Percentiles rank a stretch among this genome's conserved stretches.
phyloP scores from a whole-genome alignment of 257 asterid species.

The Orobanche coerulescens region DNA sequence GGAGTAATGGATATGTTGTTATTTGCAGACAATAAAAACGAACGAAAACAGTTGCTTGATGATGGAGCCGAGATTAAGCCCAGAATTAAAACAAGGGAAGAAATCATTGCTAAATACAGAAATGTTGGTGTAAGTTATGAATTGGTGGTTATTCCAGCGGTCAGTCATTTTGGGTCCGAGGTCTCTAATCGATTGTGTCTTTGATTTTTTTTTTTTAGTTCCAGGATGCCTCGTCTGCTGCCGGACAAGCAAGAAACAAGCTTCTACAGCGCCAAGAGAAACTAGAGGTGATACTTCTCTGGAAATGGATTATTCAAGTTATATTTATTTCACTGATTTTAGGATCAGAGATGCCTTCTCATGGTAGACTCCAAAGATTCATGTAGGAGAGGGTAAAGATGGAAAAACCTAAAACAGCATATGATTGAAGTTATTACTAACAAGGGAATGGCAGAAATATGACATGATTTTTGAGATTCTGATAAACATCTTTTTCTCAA shows the following conservation, averaged over 20 bases:
- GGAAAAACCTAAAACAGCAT: not conserved
- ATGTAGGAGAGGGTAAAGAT: not conserved
- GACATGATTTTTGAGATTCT: not conserved
- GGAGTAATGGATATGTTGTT: slow-evolving; percentile 12
- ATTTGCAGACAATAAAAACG: slow-evolving; percentile 44
- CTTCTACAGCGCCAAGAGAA: slow-evolving; percentile 86
- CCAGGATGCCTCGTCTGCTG: slow-evolving; percentile 84
- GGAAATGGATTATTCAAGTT: not conserved
- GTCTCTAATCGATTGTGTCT: slow-evolving; percentile 10
- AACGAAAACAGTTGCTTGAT: slow-evolving; percentile 50
- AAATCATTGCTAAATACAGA: slow-evolving; percentile 76
- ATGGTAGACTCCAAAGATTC: not conserved
- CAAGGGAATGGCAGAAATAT: no score
- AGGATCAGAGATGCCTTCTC: no score
- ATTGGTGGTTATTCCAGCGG: slow-evolving; percentile 19
- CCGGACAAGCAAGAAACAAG: slow-evolving; percentile 81
- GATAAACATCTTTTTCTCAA: not conserved
- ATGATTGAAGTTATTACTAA: no score
- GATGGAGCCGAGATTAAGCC: slow-evolving; percentile 51
- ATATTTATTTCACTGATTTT: no score
- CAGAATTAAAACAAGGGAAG: slow-evolving; percentile 63
- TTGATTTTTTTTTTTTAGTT: slow-evolving; percentile 21
- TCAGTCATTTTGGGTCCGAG: not conserved
- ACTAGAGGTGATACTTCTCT: slow-evolving; percentile 62
- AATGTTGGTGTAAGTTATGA: slow-evolving; percentile 56